Base-by-base conservation (phyloP, 1,284 basidiomycete genomes). In the Papiliotrema nemorosa region DNA sequence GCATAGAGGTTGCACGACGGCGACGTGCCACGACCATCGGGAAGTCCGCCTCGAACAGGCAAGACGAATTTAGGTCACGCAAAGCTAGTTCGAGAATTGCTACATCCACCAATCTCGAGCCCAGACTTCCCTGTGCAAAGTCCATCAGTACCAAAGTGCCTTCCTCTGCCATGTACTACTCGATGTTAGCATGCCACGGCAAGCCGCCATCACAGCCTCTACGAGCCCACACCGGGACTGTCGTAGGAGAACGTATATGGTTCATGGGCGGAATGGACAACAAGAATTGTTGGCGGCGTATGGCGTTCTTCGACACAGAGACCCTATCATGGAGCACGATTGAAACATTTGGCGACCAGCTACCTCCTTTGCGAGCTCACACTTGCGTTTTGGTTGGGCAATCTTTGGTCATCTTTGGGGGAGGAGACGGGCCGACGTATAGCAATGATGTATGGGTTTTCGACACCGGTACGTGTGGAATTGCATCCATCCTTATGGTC, bases 231-330 rank as follows among this genome's bases (percentile, higher is more conserved):
- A 89, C 82, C 7, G 85, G 86, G 41, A 92, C 86, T 1, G 77
- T 94, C 33, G 84, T 91, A 21, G 89, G 90, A 53, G 82, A 84
- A 49, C 64, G 82, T 22, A 86, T 87, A 1, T 96, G 90, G 88
- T 66, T 94, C 27, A 86, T 94, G 63, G 91, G 91, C 5, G 91
- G 91, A 1, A 89, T 88, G 57, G 90, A 93, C 57, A 86, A 87
- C 54, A 83, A 81, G 61, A 62, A 55, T 22, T 86, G 83, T 55
- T 86, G 82, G 75, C 81, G 81, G 55, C 88, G 90, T 47, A 80
- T 92, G 1, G 89, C 87, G 64, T 88, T 84, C 60, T 90, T 93
- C 64, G 89, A 94, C 70, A 88, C 83, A 2, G 90, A 93, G 73
- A 90, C 88, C 31, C 87, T 92, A 82, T 84, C 88, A 68, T 96